These are phyloP conservation scores for Taiozyma onychis DNA, from an alignment of 1,139 yeast species.

Conservation along the genomic window DNA sequence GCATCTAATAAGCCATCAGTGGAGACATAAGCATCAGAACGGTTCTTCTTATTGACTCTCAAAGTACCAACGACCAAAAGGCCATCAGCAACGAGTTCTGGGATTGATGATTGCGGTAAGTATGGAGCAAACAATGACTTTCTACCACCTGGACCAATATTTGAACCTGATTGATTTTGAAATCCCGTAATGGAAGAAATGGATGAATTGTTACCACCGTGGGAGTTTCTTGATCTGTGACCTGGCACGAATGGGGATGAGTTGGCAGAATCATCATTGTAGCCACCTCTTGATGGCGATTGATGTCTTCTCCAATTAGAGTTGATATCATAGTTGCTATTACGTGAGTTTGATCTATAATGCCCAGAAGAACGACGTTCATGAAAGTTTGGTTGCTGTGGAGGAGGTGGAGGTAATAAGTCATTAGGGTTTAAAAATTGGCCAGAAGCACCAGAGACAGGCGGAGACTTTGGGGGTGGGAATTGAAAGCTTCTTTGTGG, in stretches of 20 bases:
- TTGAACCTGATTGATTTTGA: conserved; percentile 8
- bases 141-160: conserved; percentile 35
- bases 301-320: conserved; percentile 56
- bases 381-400: conserved; percentile 27
- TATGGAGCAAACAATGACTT: conserved; percentile 95
- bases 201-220: conserved; percentile 53
- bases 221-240: conserved; percentile 69
- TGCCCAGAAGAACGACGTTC: conserved; percentile 48
- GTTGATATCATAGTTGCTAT: conserved; percentile 25
- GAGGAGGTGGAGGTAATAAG: conserved; percentile 17
- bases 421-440: conserved; percentile 13
- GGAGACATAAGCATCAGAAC: conserved; percentile 96
- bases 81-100: conserved; percentile 85
- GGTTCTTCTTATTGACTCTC: conserved; percentile 90
- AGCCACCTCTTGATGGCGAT: conserved; percentile 26
- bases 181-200: conserved; percentile 24
- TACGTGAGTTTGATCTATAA: conserved; percentile 48
- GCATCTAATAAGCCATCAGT: conserved; percentile 95
- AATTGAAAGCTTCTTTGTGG: conserved; percentile 36
- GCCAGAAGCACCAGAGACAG: conserved; percentile 1
- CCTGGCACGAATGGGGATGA: conserved; percentile 60
- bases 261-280: conserved; percentile 5
- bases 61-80: conserved; percentile 86
- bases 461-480: conserved; percentile 35
- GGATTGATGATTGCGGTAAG: conserved; percentile 87